Evolutionary conservation across 441 rosid genomes (phyloP), one percentile per base, ranked within the genome.

Genomic region (Erodium trifolium): DNA sequence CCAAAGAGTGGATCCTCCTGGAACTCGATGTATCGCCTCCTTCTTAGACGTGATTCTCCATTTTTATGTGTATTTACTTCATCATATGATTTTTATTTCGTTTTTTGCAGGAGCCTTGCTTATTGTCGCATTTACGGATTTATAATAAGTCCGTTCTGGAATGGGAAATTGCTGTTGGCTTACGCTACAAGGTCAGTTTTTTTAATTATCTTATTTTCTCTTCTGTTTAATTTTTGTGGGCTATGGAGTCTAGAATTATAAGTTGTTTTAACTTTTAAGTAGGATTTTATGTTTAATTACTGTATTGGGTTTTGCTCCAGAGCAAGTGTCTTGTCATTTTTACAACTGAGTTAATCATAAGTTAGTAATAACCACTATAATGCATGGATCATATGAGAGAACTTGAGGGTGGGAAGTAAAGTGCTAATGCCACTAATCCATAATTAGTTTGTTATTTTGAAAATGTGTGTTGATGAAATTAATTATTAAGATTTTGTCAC

Each of bases 101-200:
- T 39, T 41, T 41, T 75, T 79, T 69, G 27, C 88, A 90, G 97
- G 97, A 88, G 71, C 92, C 97, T 74, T 84, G 97, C 79, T 79
- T 90, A 65, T 73, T 90, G 49, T 90, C 97, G 14, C 91, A 88
- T 75, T 70, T 90, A 51, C 81, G 89, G 73, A 86, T 90, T 67
- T 88, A 88, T 69, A 90, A 90, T 74, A 90, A 90, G 83, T 90
- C 97, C 2, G 97, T 90, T 4, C 92, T 90, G 62, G 97, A 90
- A 74, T 90, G 97, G 97, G 97, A 90, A 81, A 88, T 88, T 39
- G 77, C 88, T n/a, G 97, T 82, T 68, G 97, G 97, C 72, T 83
- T 90, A 78, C 88, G 88, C 14, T 88, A 84, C 75, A 90, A 90
- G 92, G 94, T 90, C 66, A 29, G 66, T 17, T 29, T 63, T 14